These are phyloP conservation scores for Monsonia emarginata DNA, from an alignment of 441 rosid genomes.

Conservation along the genomic window DNA sequence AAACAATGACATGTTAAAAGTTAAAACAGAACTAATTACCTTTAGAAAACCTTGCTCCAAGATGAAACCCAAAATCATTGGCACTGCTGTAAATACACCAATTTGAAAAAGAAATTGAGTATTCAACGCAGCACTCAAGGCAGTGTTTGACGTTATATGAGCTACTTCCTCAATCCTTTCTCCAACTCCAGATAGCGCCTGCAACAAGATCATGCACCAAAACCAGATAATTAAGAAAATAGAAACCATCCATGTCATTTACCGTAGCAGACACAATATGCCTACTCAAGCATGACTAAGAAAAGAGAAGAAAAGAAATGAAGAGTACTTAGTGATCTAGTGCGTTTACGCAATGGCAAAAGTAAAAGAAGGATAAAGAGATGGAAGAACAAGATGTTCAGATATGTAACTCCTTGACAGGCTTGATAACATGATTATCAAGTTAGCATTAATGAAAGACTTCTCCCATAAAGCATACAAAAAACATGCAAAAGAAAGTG, in stretches of 20 bases:
- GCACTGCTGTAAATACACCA: conserved; percentile 91
- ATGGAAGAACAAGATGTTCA: background rate
- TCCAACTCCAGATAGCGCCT: conserved; percentile 98
- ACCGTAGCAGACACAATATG: background rate
- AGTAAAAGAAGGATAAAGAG: background rate
- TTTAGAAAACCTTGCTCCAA: conserved; percentile 85
- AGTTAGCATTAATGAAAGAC: background rate
- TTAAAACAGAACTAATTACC: conserved; percentile 33
- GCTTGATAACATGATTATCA: background rate
- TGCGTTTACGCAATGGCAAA: background rate
- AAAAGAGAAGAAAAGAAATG: conserved; percentile 4
- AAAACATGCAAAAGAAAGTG: background rate
- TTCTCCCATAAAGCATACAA: conserved; percentile 1
- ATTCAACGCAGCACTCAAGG: conserved; percentile 74
- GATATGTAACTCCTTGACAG: background rate
- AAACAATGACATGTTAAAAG: background rate
- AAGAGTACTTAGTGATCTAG: background rate
- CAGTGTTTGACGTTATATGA: conserved; percentile 39
- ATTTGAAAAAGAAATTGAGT: conserved; percentile 94
- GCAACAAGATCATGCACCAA: conserved; percentile 16
- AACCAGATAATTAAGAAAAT: background rate
- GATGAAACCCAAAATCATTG: conserved; percentile 84
- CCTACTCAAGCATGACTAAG: background rate
- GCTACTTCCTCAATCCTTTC: conserved; percentile 57
- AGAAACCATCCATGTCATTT: background rate